Conservation (phyloP, 768 basidiomycete species). For the Xerocomellus amylosporus region DNA sequence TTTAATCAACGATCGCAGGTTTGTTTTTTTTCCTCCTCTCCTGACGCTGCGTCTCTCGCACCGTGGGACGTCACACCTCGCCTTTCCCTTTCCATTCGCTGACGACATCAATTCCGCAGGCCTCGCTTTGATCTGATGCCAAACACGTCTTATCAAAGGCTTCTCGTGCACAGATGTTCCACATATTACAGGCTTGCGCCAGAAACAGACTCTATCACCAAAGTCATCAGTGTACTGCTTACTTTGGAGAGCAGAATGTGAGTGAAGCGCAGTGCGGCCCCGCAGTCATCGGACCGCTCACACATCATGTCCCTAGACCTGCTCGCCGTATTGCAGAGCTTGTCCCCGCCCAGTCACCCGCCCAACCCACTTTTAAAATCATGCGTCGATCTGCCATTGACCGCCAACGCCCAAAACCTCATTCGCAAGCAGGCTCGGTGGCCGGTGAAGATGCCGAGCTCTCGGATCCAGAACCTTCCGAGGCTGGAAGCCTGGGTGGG, state of each 20-base stretch:
- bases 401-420: constrained; percentile 52
- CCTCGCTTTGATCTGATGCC: constrained; percentile 64
- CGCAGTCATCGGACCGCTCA: constrained; percentile 5
- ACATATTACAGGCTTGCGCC: constrained; percentile 74
- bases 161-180: constrained; percentile 84
- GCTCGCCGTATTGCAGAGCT: constrained; percentile 67
- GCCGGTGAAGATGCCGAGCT: constrained; percentile 72
- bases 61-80: neutral
- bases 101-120: constrained; percentile 38
- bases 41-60: neutral
- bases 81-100: constrained; percentile 16
- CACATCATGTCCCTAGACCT: constrained; percentile 48
- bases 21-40: constrained; percentile 26
- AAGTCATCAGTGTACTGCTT: constrained; percentile 55
- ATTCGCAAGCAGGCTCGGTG: constrained; percentile 72
- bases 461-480: constrained; percentile 78
- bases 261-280: constrained; percentile 28
- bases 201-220: constrained; percentile 63
- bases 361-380: constrained; percentile 83
- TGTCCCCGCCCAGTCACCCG: constrained; percentile 66
- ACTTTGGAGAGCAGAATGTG: constrained; percentile 75
- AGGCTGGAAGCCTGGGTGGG: constrained; percentile 72
- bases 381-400: constrained; percentile 69
- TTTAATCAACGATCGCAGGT: constrained; percentile 75
- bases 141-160: constrained; percentile 76